Evolutionary conservation across 768 basidiomycete genomes (phyloP), one percentile per base, ranked within the genome.

Genomic region (Macrocybe gigantea): DNA sequence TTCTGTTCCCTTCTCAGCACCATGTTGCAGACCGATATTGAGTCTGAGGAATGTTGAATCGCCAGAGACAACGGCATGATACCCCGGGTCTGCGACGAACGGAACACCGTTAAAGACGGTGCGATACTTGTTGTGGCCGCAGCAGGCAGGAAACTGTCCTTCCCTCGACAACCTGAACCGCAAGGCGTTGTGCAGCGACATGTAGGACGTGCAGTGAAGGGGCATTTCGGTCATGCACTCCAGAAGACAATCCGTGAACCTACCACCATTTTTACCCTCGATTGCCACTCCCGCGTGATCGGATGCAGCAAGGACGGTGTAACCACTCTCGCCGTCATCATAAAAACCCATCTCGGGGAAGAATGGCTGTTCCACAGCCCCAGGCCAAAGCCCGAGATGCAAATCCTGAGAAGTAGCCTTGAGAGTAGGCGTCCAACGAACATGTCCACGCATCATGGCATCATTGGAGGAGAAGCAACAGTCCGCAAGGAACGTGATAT

Each of bases 401-500:
- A 86, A 63, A 53, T 85, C 81, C 31, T 80, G 76, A 6, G 71
- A 62, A 10, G 62, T 64, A 7, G 78, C 73, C 53, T 79, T 80
- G n/a, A 60, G 59, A 1, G 82, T 74, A n/a, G 75, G 74, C 6
- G 83, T 83, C 70, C 74, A 85, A 38, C 85, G 79, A 44, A 73
- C 70, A 45, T 68, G 64, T 34, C 67, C 71, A 31, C 80, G 73
- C 50, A 74, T 66, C 30, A 69, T 69, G n/a, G 63, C 57, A 11
- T 70, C 67, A 33, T 62, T 60, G 3, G 74, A 65, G 7, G 77
- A 71, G 64, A 85, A 84, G 55, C 80, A 85, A 53, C 78, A 74
- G 60, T 86, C 84, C 15, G 85, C 66, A 47, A 86, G 71, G 48
- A 86, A 60, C 1, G 83, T 82, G 61, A 87, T 78, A 50, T 87